Evolutionary conservation across 768 basidiomycete species (phyloP), one percentile per base, ranked within the genome.

Genomic region (Lactarius akahatsu): DNA sequence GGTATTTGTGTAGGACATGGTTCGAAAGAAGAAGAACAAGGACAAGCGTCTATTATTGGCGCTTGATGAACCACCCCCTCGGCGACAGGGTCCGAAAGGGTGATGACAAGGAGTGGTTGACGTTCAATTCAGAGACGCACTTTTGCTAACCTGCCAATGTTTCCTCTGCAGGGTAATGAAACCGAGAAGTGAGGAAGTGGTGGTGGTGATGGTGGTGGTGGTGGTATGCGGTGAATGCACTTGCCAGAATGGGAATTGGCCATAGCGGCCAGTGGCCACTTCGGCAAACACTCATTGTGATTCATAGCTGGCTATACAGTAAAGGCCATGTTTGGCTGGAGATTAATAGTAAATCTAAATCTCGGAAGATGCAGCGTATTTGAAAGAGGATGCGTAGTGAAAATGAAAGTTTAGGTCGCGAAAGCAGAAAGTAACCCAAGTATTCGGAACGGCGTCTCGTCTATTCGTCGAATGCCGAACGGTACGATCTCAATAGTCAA

Each of bases 1-100:
- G 58, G 58, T 63, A 43, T 63, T 52, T 67, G 57, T 61, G 52
- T 36, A 59, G 58, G 66, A 67, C 66, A 67, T 67, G 66, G 66
- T 67, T 67, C 59, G 62, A 58, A 59, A 63, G 50, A 67, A 67
- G 62, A 63, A 59, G 66, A 63, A 63, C 52, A 41, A 63, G 40
- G 62, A 5, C 47, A 18, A 36, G 62, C 66, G 66, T 41, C 38
- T 55, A 47, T 32, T 45, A 47, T 63, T 63, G 66, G 62, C 66
- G 66, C 66, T 55, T 38, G 52, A 45, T 63, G 18, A 58, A 45
- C 50, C 57, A 30, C 32, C 34, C 11, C 47, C 66, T 63, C 57
- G 66, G 66, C 57, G 41, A 55, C 50, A 26, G 45, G 23, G n/a
- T 28, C 64, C 54, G 59, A 57, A 36, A 28, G 11, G 38, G 40